A percentile compares a stretch with the other conserved stretches of the same genome.
Evolutionary conservation across 495 filamentous ascomycete genomes (phyloP).

Genomic region (Zalerion maritima): DNA sequence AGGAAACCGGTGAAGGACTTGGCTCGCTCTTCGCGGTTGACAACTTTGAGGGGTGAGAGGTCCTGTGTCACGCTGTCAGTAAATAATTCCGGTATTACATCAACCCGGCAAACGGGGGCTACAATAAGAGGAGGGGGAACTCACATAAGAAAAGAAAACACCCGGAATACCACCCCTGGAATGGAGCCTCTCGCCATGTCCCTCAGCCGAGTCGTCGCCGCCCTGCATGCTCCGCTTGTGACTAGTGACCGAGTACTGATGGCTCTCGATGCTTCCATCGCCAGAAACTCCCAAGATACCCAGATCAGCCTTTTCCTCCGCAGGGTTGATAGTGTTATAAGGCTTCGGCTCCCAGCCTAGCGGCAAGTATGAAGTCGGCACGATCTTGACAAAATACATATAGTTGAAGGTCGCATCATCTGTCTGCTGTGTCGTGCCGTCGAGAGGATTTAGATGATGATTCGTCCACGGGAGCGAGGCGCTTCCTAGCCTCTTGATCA

Average conservation of each 20-base stretch:
- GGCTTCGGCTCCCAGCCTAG: constrained; percentile 51
- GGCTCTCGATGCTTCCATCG: constrained; percentile 82
- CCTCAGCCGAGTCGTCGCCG: constrained; percentile 67
- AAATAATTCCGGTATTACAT: constrained; percentile 1
- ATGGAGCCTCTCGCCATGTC: constrained; percentile 81
- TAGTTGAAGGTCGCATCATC: constrained; percentile 78
- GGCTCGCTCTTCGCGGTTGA: constrained; percentile 80
- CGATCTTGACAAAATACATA: constrained; percentile 99
- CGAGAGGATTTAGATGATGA: constrained; percentile 86
- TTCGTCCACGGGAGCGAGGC: constrained; percentile 60
- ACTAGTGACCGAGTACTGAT: constrained; percentile 93
- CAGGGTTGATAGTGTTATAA: constrained; percentile 26
- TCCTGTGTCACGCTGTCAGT: constrained; percentile 38
- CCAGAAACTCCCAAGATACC: constrained; percentile 46
- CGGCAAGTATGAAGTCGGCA: constrained; percentile 85
- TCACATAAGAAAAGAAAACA: constrained; percentile 92
- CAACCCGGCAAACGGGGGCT: not conserved
- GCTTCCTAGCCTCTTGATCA: constrained; percentile 44
- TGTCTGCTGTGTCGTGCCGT: constrained; percentile 61
- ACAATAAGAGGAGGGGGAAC: constrained; percentile 13
- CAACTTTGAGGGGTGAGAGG: constrained; percentile 99
- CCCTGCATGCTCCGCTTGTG: constrained; percentile 77
- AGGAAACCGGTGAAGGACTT: constrained; percentile 86
- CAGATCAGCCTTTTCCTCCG: constrained; percentile 40
- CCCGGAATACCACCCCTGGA: constrained; percentile 85